These are phyloP conservation scores for Glaciozyma martinii DNA, from an alignment of 768 basidiomycete genomes.

Conservation along the genomic window DNA sequence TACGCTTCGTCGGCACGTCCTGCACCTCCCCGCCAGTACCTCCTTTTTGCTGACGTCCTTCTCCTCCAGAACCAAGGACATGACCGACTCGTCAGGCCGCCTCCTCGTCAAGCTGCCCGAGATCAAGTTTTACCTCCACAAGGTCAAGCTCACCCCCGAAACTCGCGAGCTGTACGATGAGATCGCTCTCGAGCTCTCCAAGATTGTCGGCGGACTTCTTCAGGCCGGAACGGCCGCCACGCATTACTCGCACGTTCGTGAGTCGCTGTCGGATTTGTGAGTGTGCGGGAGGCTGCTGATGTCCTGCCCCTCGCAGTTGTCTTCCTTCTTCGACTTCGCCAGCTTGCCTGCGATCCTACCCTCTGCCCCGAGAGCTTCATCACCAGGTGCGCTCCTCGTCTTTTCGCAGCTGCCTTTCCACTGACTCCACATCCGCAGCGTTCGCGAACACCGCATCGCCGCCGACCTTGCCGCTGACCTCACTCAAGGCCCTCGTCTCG, in stretches of 20 bases:
- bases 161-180: slow-evolving; percentile 48
- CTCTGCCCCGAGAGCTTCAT: slow-evolving; percentile 64
- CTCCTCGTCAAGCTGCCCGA: slow-evolving; percentile 66
- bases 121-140: slow-evolving; percentile 67
- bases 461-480: slow-evolving; percentile 8
- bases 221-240: slow-evolving; percentile 30
- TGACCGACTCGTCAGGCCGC: slow-evolving; percentile 72
- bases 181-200: slow-evolving; percentile 35
- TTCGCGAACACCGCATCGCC: slow-evolving; percentile 16
- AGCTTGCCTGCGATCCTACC: slow-evolving; percentile 68
- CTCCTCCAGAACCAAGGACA: slow-evolving; percentile 46
- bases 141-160: slow-evolving; percentile 49
- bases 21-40: not conserved
- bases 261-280: not conserved
- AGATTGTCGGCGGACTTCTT: slow-evolving; percentile 12
- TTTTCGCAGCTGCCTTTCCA: not conserved
- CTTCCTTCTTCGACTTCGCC: slow-evolving; percentile 75
- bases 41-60: not conserved
- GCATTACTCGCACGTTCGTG: slow-evolving; percentile 12
- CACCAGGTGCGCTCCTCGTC: slow-evolving; percentile 37
- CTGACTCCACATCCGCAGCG: not conserved
- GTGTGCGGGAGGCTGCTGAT: slow-evolving; percentile 33
- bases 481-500: not conserved
- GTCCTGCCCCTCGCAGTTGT: slow-evolving; percentile 52
- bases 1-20: slow-evolving; percentile 59